Base-by-base conservation (phyloP, 306 rosid genomes). In the Rosa multiflora region DNA sequence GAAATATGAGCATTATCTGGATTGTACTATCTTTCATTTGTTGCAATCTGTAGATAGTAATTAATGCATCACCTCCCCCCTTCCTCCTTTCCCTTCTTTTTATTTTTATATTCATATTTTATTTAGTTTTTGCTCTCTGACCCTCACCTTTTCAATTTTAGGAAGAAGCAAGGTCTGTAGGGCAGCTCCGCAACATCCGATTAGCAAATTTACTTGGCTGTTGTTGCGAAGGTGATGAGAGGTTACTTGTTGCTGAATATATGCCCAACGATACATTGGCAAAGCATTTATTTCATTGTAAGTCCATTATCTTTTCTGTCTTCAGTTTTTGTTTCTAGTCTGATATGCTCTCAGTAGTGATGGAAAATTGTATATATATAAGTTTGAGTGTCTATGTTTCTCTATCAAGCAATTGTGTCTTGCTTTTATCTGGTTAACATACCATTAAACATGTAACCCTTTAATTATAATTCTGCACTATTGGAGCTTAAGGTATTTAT, bases 191-290 rank as follows among this genome's bases (percentile, higher is more conserved):
- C 83, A 92, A 87, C 87, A 87, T 82, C 74, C 88, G 97, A 74
- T 82, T 95, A 88, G 88, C 82, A 83, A 95, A 95, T 89, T 90
- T 95, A 77, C 90, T 95, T 82, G 99, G 99, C 42, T 95, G 96
- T 81, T 95, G 98, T 90, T 83, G 80, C 39, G 98, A 95, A 46
- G 97, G 96, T 51, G 98, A 95, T 11, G 99, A 95, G 83, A 91
- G 99, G 90, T 77, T 95, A 78, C 98, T 93, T 76, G 94, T 95
- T 83, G 91, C 98, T 29, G 97, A 95, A 73, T 93, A 81, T 74
- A 90, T 95, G 97, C 86, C 96, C 78, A 93, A 90, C n/a, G 99
- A 95, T 75, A 95, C 97, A 32, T 81, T 95, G 86, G 99, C 99
- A 21, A 95, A 95, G 75, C 98, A 95, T 91, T 91, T 93, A 78